Base-by-base conservation (phyloP, 2,329 filamentous ascomycete genomes). In the Nothopassalora personata region DNA sequence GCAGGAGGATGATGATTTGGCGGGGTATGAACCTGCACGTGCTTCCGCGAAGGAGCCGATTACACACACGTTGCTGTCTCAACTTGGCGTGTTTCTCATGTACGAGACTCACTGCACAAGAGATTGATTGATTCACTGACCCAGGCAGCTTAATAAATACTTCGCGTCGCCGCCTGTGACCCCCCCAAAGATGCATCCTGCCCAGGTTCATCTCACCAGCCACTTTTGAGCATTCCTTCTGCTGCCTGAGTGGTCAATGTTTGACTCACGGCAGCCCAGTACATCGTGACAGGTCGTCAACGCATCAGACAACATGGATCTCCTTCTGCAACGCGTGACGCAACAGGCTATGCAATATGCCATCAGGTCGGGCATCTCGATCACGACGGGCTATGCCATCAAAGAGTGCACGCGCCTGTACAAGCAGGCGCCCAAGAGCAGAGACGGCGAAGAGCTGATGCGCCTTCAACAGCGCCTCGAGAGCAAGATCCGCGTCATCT, bases 321-420 rank as follows among this genome's bases (percentile, higher is more conserved):
- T 80, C 51, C 79, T 88, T 54, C 75, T 89, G 48, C 75, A 79
- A 54, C 85, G 85, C 72, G 85, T 87, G 66, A 88, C 86, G 59
- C 82, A 87, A 67, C 90, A 95, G 77, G 90, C 90, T 53, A 87
- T 95, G 82, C 96, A 91, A 77, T 95, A 94, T 83, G 91, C 91
- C 72, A 92, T 97, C 68, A 82, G 89, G 53, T 92, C 91, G 18
- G 91, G 91, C 53, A 87, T 97, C 65, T 86, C 89, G 52, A 83
- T 96, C 65, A 96, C 92, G 1, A 91, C 90, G 54, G 85, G 82
- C 43, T 96, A 91, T 76, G 90, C 91, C n/a, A 81, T 96, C 63
- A 84, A 84, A 59, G 91, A 96, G 74, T 91, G 89, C 58, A 85
- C 87, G 1, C 84, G 88, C 46, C 77, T 97, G 11, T 79, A 96